Evolutionary conservation across 2,329 filamentous ascomycete species (phyloP).

Genomic region (Leptographium wingfieldii): DNA sequence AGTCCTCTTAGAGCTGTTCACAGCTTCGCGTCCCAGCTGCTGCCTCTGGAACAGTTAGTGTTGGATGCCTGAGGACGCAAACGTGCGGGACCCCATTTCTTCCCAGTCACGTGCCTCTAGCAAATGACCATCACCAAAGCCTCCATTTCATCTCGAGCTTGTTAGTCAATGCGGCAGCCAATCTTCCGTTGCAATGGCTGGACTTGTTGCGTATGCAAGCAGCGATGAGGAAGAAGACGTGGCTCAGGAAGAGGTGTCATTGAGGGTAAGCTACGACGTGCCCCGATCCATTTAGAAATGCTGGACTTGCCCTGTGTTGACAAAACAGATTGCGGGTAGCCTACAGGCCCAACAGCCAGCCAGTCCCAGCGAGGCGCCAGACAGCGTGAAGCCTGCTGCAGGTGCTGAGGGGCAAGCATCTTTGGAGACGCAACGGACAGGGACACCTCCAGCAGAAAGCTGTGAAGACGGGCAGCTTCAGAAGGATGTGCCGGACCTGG

Average conservation of each 20-base stretch:
- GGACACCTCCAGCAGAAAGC: background rate
- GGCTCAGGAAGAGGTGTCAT: background rate
- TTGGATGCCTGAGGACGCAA: conserved; percentile 5
- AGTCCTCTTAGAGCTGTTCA: conserved; percentile 2
- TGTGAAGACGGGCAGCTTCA: background rate
- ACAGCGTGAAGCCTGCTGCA: too few species aligned
- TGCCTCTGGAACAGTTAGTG: conserved; percentile 11
- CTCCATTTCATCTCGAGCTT: background rate
- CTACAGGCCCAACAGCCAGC: too few species aligned
- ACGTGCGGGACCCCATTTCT: background rate
- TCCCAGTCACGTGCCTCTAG: background rate
- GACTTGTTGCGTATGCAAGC: conserved; percentile 37
- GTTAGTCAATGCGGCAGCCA: background rate
- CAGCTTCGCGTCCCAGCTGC: conserved; percentile 17
- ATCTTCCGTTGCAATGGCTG: conserved; percentile 22
- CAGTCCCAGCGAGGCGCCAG: too few species aligned
- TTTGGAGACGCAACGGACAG: too few species aligned
- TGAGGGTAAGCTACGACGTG: background rate
- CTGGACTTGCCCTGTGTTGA: too few species aligned
- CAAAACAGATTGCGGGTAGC: too few species aligned
- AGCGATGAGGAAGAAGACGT: conserved; percentile 36
- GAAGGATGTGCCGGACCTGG: background rate
- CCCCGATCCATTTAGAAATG: too few species aligned
- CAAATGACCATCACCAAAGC: background rate
- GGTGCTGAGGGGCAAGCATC: too few species aligned